Evolutionary conservation across 129 eudicot genomes (phyloP), one percentile per base, ranked within the genome.

Genomic region (Flaveria ramosissima): DNA sequence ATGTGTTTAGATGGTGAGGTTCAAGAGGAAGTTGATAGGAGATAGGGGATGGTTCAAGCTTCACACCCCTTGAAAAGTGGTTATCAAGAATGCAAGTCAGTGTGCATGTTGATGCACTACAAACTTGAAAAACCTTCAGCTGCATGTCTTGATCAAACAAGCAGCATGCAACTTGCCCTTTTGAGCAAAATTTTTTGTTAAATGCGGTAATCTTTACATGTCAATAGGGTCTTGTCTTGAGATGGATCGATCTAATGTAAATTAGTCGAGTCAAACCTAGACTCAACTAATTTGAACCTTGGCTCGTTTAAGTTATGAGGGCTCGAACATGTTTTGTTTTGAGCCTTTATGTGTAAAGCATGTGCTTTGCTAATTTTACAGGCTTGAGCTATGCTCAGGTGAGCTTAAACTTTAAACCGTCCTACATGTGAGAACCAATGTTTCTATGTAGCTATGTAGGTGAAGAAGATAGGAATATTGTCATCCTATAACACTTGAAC

Each of bases 1-100:
- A 46, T 48, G 21, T 72, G 7, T 87, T 89, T 91, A 93, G 98
- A 51, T 73, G 97, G 97, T 13, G 94, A 93, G 78, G 83, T 89
- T 71, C 91, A 87, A 83, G 91, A 80, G 66, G 97, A 89, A 53
- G 85, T 84, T 13, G 97, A 87, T 36, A 74, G 23, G 80, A 84
- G 86, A 78, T 82, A 76, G 19, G 80, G 82, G 86, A 78, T 80
- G 73, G 75, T 55, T 74, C 43, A 76, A 72, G 20, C 32, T 43
- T 57, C 39, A 51, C 50, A 66, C 9, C 15, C 51, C 32, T 70
- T 71, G 26, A 26, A 7, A 77, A 59, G 7, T 71, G 45, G 48
- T 19, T 45, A 60, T 67, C 63, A 15, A 23, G 63, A 43, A 70
- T 61, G 69, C 30, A 39, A 24, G 26, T 48, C 9, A 42, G 1